A percentile compares a stretch with the other conserved stretches of the same genome.
Evolutionary conservation across 2,329 filamentous ascomycete genomes (phyloP).

Genomic region (Aspergillus sp.): DNA sequence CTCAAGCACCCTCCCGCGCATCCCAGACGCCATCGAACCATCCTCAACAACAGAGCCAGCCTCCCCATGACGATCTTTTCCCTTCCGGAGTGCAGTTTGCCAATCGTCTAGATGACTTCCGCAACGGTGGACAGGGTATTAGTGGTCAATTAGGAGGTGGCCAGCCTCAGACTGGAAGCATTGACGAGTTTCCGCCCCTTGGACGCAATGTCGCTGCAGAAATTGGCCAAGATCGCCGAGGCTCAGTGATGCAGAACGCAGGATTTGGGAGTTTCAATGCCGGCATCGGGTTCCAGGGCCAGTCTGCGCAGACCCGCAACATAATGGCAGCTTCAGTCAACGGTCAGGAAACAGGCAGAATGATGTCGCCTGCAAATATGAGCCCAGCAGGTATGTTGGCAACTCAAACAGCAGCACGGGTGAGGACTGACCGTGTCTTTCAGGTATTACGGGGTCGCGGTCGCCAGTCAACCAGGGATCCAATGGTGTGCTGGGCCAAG

Average conservation of each 20-base stretch:
- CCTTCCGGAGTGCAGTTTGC: constrained; percentile 44
- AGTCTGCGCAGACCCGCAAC: constrained; percentile 25
- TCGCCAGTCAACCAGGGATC: constrained; percentile 37
- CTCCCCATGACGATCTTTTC: constrained; percentile 40
- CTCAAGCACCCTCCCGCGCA: constrained; percentile 34
- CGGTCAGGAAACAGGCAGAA: constrained; percentile 26
- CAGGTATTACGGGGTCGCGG: constrained; percentile 31
- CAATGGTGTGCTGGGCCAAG: constrained; percentile 36
- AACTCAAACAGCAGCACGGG: neutral
- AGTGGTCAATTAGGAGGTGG: constrained; percentile 44
- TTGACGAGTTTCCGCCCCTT: constrained; percentile 55
- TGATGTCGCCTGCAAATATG: constrained; percentile 28
- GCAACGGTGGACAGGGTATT: constrained; percentile 49
- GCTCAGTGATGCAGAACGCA: constrained; percentile 44
- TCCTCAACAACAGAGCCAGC: constrained; percentile 38
- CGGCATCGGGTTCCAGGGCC: constrained; percentile 38
- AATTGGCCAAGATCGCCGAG: constrained; percentile 43
- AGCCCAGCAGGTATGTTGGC: constrained; percentile 22
- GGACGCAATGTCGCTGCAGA: constrained; percentile 45
- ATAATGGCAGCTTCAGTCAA: constrained; percentile 28
- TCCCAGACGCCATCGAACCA: constrained; percentile 32
- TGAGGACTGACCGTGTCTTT: constrained; percentile 10
- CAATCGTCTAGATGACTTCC: constrained; percentile 47
- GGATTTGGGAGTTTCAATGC: constrained; percentile 35
- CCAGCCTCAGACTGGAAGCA: constrained; percentile 49